A percentile compares a stretch with the other conserved stretches of the same genome.
These are phyloP conservation scores for Anacardium occidentale DNA, from an alignment of 345 rosid genomes.

Conservation along the genomic window DNA sequence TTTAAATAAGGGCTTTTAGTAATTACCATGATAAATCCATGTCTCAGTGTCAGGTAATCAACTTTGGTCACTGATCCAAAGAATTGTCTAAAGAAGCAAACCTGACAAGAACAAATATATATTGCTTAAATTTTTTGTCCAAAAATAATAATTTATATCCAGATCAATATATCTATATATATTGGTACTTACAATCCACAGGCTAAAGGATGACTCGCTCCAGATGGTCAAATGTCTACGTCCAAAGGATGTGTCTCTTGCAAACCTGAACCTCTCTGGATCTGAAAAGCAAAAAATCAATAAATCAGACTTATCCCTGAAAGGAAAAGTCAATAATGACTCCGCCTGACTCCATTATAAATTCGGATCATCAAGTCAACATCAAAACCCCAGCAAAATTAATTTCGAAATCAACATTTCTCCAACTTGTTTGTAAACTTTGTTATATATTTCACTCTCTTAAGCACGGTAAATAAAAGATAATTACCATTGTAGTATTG, in stretches of 20 bases:
- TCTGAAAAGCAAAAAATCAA: slow-evolving; percentile 39
- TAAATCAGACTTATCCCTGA: neutral
- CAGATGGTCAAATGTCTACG: slow-evolving; percentile 70
- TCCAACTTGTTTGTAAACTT: too few relatives aligned
- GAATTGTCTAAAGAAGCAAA: slow-evolving; percentile 94
- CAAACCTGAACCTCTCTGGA: slow-evolving; percentile 93
- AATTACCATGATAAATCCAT: slow-evolving; percentile 83
- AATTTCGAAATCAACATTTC: too few relatives aligned
- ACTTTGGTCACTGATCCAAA: slow-evolving; percentile 77
- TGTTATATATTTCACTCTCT: too few relatives aligned
- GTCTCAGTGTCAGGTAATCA: slow-evolving; percentile 82
- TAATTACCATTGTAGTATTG: slow-evolving; percentile 66
- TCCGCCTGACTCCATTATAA: too few relatives aligned
- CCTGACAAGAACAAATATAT: slow-evolving; percentile 37
- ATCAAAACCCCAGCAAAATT: too few relatives aligned
- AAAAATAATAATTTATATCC: too few relatives aligned
- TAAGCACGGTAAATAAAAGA: too few relatives aligned
- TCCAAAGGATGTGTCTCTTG: slow-evolving; percentile 94
- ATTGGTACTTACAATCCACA: slow-evolving; percentile 74
- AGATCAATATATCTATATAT: neutral
- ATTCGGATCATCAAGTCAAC: too few relatives aligned
- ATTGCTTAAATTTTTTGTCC: too few relatives aligned
- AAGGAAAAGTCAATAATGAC: neutral
- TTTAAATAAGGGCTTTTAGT: neutral
- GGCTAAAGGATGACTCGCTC: slow-evolving; percentile 62